These are phyloP conservation scores for Neurospora sp. DNA, from an alignment of 495 filamentous ascomycete genomes.

Conservation along the genomic window DNA sequence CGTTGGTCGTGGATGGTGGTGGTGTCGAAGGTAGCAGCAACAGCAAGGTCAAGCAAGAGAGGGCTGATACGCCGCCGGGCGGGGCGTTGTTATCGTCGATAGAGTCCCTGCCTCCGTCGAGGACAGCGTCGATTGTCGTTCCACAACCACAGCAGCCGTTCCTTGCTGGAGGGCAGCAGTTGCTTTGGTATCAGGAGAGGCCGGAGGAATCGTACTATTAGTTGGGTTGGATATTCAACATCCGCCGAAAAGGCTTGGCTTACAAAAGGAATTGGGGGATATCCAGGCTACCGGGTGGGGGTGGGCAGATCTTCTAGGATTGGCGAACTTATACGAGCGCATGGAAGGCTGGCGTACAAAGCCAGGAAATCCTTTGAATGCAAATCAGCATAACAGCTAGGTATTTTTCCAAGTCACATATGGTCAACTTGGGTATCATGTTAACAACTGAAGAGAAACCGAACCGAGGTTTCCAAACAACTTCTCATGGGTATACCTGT, in stretches of 20 bases:
- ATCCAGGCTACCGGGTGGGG: not conserved
- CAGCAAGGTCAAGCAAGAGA: not conserved
- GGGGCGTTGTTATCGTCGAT: not conserved
- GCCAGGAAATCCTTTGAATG: not conserved
- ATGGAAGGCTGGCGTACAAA: not conserved
- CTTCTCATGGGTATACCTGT: not conserved
- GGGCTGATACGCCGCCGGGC: not conserved
- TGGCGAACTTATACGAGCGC: not conserved
- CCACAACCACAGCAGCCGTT: not conserved
- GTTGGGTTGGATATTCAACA: not conserved
- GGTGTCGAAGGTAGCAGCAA: not conserved
- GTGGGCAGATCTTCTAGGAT: not conserved
- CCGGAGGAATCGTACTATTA: not conserved
- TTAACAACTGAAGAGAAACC: not conserved
- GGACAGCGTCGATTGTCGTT: not conserved
- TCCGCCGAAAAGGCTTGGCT: not conserved
- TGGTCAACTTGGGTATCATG: not conserved
- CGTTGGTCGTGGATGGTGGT: constrained; percentile 15
- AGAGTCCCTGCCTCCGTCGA: not conserved
- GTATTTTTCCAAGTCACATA: not conserved
- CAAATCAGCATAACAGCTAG: not conserved
- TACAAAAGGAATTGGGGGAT: not conserved
- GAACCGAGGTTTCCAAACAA: not conserved
- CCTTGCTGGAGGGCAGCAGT: not conserved
- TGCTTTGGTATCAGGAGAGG: not conserved